Conservation (phyloP, 768 basidiomycete species). For the Lactarius hengduanensis region DNA sequence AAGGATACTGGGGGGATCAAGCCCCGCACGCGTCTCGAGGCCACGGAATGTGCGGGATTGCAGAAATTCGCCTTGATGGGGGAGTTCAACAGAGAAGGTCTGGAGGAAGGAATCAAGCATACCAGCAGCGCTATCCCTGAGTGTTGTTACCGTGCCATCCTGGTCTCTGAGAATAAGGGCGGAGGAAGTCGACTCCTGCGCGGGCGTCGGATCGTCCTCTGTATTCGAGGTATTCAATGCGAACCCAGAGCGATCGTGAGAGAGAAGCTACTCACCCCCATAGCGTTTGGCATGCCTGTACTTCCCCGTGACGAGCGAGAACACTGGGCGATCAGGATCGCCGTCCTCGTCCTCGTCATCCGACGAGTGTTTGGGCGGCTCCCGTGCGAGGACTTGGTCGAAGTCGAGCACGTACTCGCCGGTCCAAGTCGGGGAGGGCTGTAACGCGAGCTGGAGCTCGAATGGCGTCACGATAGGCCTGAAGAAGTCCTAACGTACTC, state of each 20-base stretch:
- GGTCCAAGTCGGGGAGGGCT: conserved; percentile 67
- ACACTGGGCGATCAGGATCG: conserved; percentile 73
- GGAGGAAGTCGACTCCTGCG: conserved; percentile 33
- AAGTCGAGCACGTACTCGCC: conserved; percentile 82
- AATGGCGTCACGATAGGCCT: conserved; percentile 92
- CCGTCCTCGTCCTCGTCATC: conserved; percentile 41
- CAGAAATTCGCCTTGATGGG: conserved; percentile 60
- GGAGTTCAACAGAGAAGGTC: conserved; percentile 14
- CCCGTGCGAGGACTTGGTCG: conserved; percentile 49
- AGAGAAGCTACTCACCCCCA: conserved; percentile 37
- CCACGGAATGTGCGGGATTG: conserved; percentile 76
- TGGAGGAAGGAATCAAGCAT: conserved; percentile 29
- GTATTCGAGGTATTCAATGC: neutral
- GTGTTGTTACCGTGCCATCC: conserved; percentile 52
- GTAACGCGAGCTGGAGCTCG: conserved; percentile 81
- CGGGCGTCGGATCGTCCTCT: conserved; percentile 23
- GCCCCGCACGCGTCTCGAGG: conserved; percentile 70
- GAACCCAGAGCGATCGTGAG: neutral
- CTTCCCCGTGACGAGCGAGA: conserved; percentile 83
- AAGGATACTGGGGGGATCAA: conserved; percentile 75
- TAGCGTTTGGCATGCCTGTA: conserved; percentile 79
- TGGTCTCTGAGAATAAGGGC: conserved; percentile 63
- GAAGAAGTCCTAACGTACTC: conserved; percentile 70
- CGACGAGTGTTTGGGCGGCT: conserved; percentile 21
- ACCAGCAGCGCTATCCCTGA: conserved; percentile 74